phyloP scores from a whole-genome alignment of 192 early-diverging fungal genomes.

The Entomortierella chlamydospora region DNA sequence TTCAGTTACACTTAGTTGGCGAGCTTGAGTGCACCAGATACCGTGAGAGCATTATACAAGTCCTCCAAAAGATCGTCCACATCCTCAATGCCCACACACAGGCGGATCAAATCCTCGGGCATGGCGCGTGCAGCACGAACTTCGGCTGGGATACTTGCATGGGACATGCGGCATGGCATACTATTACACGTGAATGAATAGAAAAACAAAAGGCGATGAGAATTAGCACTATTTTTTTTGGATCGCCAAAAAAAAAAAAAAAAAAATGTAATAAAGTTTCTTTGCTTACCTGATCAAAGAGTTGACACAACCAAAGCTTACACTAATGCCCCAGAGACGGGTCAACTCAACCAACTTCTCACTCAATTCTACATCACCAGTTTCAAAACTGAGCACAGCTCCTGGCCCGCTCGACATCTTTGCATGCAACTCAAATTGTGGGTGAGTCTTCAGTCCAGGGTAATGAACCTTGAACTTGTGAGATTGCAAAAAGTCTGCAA shows the following conservation, averaged over 20 bases:
- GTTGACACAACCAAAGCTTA: conserved; percentile 98
- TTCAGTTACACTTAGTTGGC: conserved; percentile 26
- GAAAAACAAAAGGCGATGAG: neutral
- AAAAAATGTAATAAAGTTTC: conserved; percentile 2
- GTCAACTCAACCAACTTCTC: conserved; percentile 87
- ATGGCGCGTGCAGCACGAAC: conserved; percentile 87
- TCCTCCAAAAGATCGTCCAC: conserved; percentile 91
- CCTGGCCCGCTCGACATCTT: conserved; percentile 87
- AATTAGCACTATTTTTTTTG: too few species aligned
- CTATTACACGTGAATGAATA: conserved; percentile 44
- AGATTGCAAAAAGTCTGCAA: conserved; percentile 85
- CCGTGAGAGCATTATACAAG: conserved; percentile 77
- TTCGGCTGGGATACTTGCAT: conserved; percentile 94
- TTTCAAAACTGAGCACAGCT: conserved; percentile 95
- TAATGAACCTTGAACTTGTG: conserved; percentile 89
- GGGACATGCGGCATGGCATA: conserved; percentile 98
- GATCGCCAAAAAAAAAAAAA: too few species aligned
- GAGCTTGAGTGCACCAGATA: conserved; percentile 65
- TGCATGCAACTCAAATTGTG: conserved; percentile 85
- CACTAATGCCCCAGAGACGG: conserved; percentile 91
- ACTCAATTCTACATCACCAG: conserved; percentile 82
- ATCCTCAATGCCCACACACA: conserved; percentile 98
- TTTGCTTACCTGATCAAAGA: conserved; percentile 86
- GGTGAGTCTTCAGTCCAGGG: conserved; percentile 86
- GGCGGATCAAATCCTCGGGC: conserved; percentile 96